Evolutionary conservation across 345 rosid genomes (phyloP), one percentile per base, ranked within the genome.

Genomic region (Salix udensis): DNA sequence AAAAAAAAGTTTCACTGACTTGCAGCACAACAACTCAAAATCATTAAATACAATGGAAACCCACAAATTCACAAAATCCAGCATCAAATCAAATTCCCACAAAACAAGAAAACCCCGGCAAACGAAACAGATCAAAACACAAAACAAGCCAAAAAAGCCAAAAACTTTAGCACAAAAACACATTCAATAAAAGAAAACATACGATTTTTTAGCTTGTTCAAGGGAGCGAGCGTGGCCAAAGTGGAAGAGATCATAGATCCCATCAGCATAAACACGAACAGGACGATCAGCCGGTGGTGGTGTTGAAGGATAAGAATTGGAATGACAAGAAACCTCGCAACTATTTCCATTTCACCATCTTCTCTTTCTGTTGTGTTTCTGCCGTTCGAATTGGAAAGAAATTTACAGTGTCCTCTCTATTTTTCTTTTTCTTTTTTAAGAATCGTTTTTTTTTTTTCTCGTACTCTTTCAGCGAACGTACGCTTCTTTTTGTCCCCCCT

Each of bases 161-260:
- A 9, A 58, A 24, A 3, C 2, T n/a, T n/a, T n/a, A n/a, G 62
- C 28, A 55, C 12, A 55, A 55, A 2, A n/a, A n/a, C 14, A 58
- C 24, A 9, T 2, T 2, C 58, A 23, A 42, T 64, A 13, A 8
- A 0, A 68, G 67, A 37, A 70, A 74, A 87, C 89, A 30, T 4
- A 94, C 98, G 88, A 77, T 90, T 87, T 88, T 85, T 94, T 94
- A 78, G 98, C 97, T 61, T 94, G 98, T 52, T 94, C 98, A 80
- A 94, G 97, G 34, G 98, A 89, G 77, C 97, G 86, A 78, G 98
- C 98, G 80, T 92, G 98, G 72, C 98, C 98, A 61, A 92, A 94
- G 79, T 94, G 98, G 86, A 94, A 92, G 72, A 94, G 97, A 89
- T 94, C 98, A 84, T 94, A 94, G 92, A 94, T 94, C 86, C 98